Base-by-base conservation (phyloP, 352 stramenopile genomes). In the Phytophthora vignae region DNA sequence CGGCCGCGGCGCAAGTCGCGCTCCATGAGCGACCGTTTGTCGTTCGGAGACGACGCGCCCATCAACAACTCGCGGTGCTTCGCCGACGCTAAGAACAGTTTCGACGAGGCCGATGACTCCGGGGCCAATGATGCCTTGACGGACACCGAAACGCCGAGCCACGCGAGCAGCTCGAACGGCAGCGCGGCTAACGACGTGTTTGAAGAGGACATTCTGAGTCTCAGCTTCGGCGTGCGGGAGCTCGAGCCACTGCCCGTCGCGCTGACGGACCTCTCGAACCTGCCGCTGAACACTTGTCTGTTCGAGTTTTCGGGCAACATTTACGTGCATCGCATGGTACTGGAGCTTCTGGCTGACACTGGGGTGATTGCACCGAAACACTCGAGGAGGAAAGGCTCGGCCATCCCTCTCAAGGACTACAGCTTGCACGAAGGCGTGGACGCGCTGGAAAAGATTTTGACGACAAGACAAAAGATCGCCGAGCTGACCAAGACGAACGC, bases 211-310 rank as follows among this genome's bases (percentile, higher is more conserved):
- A 79, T 94, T 36, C 62, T 93, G 25, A 74, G 67, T 62, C 62
- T 92, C 31, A 81, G 70, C 50, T 92, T 93, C 74, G 89, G 77
- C 15, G 76, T 93, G 46, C 77, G 78, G 49, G 87, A 95, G 57
- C 81, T 95, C 3, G 85, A 92, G 63, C 81, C 83, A 55, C 77
- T 95, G 19, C 87, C 87, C 2, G 78, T 91, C 54, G 64, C 58
- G 4, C 61, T 95, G 6, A 71, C 82, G 7, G 87, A 95, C 46
- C 69, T 92, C 55, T 73, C 76, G 22, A 95, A 90, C 50, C 65
- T 95, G 36, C 87, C 87, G n/a, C 63, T 95, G 55, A 95, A 95
- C 55, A 93, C 87, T 58, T 93, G 85, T 59, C 74, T 95, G 11
- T 90, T 95, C 14, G 87, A 95, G 69, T 92, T 95, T 60, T 82